Conservation (phyloP, 1,139 yeast species). For the Candida pseudoviswanathii region DNA sequence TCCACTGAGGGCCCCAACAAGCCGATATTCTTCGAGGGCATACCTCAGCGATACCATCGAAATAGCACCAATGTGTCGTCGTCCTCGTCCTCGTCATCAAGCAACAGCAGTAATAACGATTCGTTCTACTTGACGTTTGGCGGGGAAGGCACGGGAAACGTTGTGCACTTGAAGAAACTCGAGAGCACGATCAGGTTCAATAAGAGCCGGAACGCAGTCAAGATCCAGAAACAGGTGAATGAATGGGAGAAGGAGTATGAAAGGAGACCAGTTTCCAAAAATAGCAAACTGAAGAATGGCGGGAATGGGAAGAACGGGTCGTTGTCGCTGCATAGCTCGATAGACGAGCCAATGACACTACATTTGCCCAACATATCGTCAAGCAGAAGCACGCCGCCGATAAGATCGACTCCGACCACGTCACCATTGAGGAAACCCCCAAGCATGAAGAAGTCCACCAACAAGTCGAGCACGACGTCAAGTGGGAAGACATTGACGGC, state of each 20-base stretch:
- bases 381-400: neutral
- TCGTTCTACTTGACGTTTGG: constrained; percentile 32
- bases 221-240: constrained; percentile 19
- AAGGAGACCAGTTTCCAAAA: neutral
- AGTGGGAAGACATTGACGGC: neutral
- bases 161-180: constrained; percentile 28
- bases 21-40: constrained; percentile 44
- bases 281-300: neutral
- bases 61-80: constrained; percentile 4
- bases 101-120: constrained; percentile 19
- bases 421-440: constrained; percentile 7
- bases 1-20: constrained; percentile 22
- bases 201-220: constrained; percentile 37
- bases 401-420: neutral
- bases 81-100: neutral
- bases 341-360: constrained; percentile 1
- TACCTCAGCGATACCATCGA: constrained; percentile 30
- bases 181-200: constrained; percentile 38
- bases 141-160: constrained; percentile 15
- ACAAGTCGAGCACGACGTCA: neutral
- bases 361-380: neutral
- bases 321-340: no score
- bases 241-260: constrained; percentile 18
- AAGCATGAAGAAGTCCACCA: constrained; percentile 3
- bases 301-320: no score